These are phyloP conservation scores for Fusarium temperatum DNA, from an alignment of 2,329 filamentous ascomycete species.

Conservation along the genomic window DNA sequence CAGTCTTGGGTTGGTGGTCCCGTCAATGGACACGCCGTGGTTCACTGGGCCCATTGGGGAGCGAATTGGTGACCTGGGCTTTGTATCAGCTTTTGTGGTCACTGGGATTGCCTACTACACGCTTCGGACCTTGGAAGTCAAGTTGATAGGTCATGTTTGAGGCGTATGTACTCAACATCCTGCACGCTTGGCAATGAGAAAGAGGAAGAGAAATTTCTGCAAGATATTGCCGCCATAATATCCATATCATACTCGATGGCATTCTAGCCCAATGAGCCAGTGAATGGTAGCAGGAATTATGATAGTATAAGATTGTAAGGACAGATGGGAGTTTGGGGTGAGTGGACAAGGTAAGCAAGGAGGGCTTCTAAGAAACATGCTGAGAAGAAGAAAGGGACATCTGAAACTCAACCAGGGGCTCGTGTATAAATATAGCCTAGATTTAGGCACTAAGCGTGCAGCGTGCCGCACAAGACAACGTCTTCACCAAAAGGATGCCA, in stretches of 20 bases:
- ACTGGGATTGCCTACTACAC: conserved; percentile 54
- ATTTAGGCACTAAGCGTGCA: conserved; percentile 46
- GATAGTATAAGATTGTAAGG: not conserved
- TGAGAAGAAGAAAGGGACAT: not conserved
- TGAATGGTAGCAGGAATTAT: not conserved
- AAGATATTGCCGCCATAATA: no score
- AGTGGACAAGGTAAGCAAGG: not conserved
- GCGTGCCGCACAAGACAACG: conserved; percentile 79
- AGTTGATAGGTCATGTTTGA: conserved; percentile 40
- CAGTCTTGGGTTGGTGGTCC: conserved; percentile 54
- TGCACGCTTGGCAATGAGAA: not conserved
- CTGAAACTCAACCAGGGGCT: not conserved
- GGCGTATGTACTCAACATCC: not conserved
- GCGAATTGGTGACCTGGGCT: conserved; percentile 56
- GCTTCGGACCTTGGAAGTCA: conserved; percentile 46
- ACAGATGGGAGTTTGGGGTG: not conserved
- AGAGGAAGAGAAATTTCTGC: not conserved
- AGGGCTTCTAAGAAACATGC: not conserved
- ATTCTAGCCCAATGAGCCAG: not conserved
- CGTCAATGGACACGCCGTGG: conserved; percentile 55
- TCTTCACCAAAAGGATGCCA: conserved; percentile 87
- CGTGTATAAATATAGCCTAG: conserved; percentile 27
- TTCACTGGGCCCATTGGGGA: conserved; percentile 54
- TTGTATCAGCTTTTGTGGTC: conserved; percentile 55
- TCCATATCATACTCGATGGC: not conserved